A percentile compares a stretch with the other conserved stretches of the same genome.
Conservation (phyloP, 2,329 filamentous ascomycete species). For the Ascochyta koolunga region DNA sequence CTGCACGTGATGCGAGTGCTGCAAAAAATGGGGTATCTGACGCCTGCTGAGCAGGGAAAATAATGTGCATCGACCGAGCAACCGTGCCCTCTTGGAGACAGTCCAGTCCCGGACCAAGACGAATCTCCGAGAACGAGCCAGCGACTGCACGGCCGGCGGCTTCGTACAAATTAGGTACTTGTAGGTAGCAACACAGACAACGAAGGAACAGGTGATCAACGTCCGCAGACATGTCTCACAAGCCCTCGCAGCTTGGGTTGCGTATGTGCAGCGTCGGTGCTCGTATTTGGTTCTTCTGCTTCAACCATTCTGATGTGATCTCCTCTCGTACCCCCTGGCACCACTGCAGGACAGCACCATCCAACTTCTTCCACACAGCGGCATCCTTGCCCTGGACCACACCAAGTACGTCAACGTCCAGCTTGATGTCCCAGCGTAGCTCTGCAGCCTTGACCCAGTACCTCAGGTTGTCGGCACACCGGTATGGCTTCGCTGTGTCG, state of each 20-base stretch:
- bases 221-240: conserved; percentile 22
- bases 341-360: conserved; percentile 83
- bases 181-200: conserved; percentile 33
- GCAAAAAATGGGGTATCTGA: conserved; percentile 32
- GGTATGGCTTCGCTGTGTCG: conserved; percentile 94
- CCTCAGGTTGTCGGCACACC: conserved; percentile 88
- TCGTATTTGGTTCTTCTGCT: conserved; percentile 46
- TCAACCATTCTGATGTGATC: conserved; percentile 73
- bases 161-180: conserved; percentile 32
- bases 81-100: neutral
- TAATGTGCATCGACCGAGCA: conserved; percentile 2
- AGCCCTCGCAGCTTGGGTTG: conserved; percentile 41
- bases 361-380: conserved; percentile 79
- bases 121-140: neutral
- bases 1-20: conserved; percentile 23
- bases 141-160: conserved; percentile 5
- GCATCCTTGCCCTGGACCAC: conserved; percentile 77
- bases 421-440: conserved; percentile 85
- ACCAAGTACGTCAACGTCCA: conserved; percentile 84
- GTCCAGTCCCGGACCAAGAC: conserved; percentile 4
- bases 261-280: conserved; percentile 48
- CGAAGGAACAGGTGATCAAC: conserved; percentile 26
- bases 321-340: conserved; percentile 82
- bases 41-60: conserved; percentile 19
- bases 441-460: conserved; percentile 98